phyloP scores from a whole-genome alignment of 2,329 filamentous ascomycete genomes.

The Aphanoascus verrucosus region DNA sequence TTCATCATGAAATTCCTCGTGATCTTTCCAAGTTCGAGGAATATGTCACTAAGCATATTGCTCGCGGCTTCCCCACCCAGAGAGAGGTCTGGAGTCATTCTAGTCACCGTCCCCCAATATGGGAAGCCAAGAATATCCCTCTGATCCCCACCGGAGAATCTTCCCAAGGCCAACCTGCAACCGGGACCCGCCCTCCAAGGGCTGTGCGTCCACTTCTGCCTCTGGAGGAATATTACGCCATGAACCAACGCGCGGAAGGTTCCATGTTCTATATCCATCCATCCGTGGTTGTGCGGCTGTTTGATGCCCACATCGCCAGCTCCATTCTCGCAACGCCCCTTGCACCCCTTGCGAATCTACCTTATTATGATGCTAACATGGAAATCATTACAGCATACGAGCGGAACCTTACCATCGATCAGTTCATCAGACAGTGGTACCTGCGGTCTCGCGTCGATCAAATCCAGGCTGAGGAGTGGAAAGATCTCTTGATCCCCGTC shows the following conservation, averaged over 20 bases:
- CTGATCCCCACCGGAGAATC: background rate
- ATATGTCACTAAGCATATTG: background rate
- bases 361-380: conserved; percentile 16
- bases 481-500: conserved; percentile 14
- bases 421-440: conserved; percentile 35
- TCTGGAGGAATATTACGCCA: conserved; percentile 9
- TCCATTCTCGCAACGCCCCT: conserved; percentile 12
- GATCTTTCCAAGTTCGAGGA: background rate
- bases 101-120: background rate
- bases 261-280: conserved; percentile 13
- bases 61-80: background rate
- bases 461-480: conserved; percentile 9
- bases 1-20: background rate
- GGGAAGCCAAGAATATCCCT: background rate
- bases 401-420: conserved; percentile 33
- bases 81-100: too few species aligned
- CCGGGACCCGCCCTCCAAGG: background rate
- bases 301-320: conserved; percentile 10
- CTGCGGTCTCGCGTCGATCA: conserved; percentile 20
- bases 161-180: background rate
- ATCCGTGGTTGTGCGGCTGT: conserved; percentile 9
- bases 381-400: conserved; percentile 26
- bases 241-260: conserved; percentile 10
- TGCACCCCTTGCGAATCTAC: conserved; percentile 12
- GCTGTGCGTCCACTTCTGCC: conserved; percentile 7